These are phyloP conservation scores for Adenanthera pavonina DNA, from an alignment of 306 rosid genomes.

Conservation along the genomic window DNA sequence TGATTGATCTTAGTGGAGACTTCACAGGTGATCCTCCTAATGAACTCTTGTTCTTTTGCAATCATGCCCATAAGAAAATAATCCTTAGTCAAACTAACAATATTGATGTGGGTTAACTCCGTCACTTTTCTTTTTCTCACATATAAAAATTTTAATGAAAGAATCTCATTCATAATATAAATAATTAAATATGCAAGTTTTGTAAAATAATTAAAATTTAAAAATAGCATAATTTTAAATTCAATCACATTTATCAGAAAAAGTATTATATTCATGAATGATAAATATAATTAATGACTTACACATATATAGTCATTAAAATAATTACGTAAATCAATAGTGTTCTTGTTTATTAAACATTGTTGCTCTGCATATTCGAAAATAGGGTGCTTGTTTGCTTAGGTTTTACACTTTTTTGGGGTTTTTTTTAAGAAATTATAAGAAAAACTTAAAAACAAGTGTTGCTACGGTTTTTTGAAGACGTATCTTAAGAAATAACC, in stretches of 20 bases:
- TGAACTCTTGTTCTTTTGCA: background rate
- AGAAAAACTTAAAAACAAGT: too few relatives aligned
- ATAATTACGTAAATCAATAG: too few relatives aligned
- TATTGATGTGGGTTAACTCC: background rate
- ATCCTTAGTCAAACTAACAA: background rate
- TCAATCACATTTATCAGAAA: background rate
- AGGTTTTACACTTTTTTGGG: too few relatives aligned
- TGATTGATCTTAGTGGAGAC: background rate
- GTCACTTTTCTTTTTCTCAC: background rate
- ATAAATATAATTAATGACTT: background rate
- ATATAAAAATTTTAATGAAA: background rate
- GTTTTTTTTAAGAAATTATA: too few relatives aligned
- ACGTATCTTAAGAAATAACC: too few relatives aligned
- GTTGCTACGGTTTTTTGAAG: too few relatives aligned
- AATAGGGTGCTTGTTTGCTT: too few relatives aligned
- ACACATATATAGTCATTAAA: too few relatives aligned
- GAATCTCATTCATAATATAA: background rate
- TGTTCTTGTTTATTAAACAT: too few relatives aligned
- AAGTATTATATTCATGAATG: background rate
- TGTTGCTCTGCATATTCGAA: too few relatives aligned
- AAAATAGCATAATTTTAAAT: background rate
- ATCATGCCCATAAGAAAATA: background rate
- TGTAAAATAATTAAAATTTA: too few relatives aligned
- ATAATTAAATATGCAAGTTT: background rate
- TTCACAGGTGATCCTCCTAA: background rate